Evolutionary conservation across 2,329 filamentous ascomycete genomes (phyloP).

Genomic region (Aspergillus sp.): DNA sequence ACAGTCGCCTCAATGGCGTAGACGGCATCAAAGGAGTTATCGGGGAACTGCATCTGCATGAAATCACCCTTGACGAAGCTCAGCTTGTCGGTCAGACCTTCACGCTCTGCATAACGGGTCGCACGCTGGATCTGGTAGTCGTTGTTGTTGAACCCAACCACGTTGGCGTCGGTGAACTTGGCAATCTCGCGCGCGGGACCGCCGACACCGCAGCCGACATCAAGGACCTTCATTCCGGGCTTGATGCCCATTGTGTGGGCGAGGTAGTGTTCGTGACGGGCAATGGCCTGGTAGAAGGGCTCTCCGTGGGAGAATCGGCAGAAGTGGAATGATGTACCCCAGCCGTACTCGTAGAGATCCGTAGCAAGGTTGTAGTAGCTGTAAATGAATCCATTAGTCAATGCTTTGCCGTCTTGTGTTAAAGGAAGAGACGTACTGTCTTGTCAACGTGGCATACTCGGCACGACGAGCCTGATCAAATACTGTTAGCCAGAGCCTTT

Average conservation of each 20-base stretch:
- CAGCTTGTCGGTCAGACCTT: constrained; percentile 78
- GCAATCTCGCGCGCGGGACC: constrained; percentile 94
- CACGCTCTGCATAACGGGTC: constrained; percentile 80
- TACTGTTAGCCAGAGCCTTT: constrained; percentile 21
- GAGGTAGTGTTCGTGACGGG: constrained; percentile 96
- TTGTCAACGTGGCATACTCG: constrained; percentile 90
- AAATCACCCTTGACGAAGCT: constrained; percentile 94
- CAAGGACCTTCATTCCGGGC: constrained; percentile 85
- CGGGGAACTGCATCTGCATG: constrained; percentile 97
- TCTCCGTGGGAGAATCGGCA: constrained; percentile 89
- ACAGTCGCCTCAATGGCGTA: constrained; percentile 98
- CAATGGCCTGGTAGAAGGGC: constrained; percentile 86
- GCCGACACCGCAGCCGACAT: constrained; percentile 96
- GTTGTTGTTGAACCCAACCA: constrained; percentile 97
- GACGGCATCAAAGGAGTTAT: constrained; percentile 90
- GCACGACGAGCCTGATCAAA: constrained; percentile 69
- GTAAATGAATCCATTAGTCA: constrained; percentile 15
- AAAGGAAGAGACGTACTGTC: constrained; percentile 70
- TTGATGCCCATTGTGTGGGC: constrained; percentile 85
- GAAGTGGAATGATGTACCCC: constrained; percentile 97
- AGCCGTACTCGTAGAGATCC: constrained; percentile 95
- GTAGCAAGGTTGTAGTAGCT: constrained; percentile 98
- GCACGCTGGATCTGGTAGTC: constrained; percentile 98
- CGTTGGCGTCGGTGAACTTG: constrained; percentile 88
- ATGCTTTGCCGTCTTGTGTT: neutral